Evolutionary conservation across 1,284 basidiomycete genomes (phyloP), one percentile per base, ranked within the genome.

Genomic region (Ustilago nuda): DNA sequence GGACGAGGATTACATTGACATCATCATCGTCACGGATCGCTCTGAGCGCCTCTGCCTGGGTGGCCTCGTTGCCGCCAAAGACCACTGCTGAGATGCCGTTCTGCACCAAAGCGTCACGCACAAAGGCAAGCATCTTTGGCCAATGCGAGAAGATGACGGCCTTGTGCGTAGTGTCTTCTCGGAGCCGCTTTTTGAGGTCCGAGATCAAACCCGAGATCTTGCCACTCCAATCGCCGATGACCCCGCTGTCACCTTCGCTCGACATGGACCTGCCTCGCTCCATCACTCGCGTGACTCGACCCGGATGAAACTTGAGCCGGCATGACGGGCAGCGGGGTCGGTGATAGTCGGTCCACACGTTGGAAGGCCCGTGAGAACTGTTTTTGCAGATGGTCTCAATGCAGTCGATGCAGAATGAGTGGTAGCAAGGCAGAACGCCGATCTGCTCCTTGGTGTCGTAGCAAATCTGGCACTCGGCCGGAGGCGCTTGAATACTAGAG

Each of bases 101-200:
- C 51, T 75, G 65, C 33, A 67, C 56, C 56, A 80, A 41, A 3
- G 76, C 76, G 27, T 69, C 71, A 13, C 71, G 56, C 27, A 75
- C 65, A 37, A 68, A 76, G 36, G 57, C 45, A 54, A 81, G 66
- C 67, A 76, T 74, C 66, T 64, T 76, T 51, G 69, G 72, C 70
- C 69, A 81, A 19, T 78, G 72, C 33, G 74, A 77, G 53, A 81
- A 81, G 35, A 81, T 61, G 36, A 81, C 79, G 2, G 73, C 73
- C 56, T 79, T 79, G 41, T 72, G 63, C 11, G 62, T 72, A 9
- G 73, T 37, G 50, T 81, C 79, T 12, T 54, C 46, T 7, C 33
- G 32, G 11, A 78, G 51, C 1, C 77, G 48, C 13, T 27, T 30
- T 36, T 72, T 60, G 32, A 81, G 52, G 17, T 81, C 76, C 23